Conservation (phyloP, 352 stramenopile genomes). For the Thalassiosira tumida region DNA sequence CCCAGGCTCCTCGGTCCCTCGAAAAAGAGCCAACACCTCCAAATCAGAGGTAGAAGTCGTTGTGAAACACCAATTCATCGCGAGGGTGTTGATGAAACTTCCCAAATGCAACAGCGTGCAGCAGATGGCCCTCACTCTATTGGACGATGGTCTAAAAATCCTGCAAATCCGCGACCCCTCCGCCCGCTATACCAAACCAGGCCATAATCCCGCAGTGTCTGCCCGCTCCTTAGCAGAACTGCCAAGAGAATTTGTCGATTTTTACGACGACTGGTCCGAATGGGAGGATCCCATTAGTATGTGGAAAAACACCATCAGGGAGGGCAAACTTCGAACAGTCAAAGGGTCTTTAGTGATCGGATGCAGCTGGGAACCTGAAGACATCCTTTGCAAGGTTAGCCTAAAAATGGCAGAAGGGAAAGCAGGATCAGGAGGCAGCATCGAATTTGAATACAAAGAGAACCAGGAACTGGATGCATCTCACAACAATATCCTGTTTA, state of each 20-base stretch:
- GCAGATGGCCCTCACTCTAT: neutral
- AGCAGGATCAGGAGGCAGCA: neutral
- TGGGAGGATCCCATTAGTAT: slow-evolving; percentile 13
- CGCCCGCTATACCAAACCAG: neutral
- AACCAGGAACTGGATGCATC: neutral
- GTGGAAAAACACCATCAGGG: slow-evolving; percentile 34
- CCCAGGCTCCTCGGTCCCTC: neutral
- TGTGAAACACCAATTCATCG: slow-evolving; percentile 12
- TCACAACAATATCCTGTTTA: neutral
- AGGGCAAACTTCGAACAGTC: neutral
- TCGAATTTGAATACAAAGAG: slow-evolving; percentile 8
- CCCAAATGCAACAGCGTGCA: neutral
- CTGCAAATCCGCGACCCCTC: neutral
- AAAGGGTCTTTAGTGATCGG: neutral
- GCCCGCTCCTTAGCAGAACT: neutral
- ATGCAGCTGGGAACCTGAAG: neutral
- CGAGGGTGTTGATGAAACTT: neutral
- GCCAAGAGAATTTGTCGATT: neutral
- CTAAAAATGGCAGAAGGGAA: neutral
- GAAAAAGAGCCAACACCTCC: neutral
- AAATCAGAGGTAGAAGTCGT: neutral
- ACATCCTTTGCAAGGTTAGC: slow-evolving; percentile 5
- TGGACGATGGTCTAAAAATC: neutral
- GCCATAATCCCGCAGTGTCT: neutral
- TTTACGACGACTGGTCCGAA: slow-evolving; percentile 2